A percentile compares a stretch with the other conserved stretches of the same genome.
Conservation (phyloP, 331 rosid species). For the Pyrus hybrid region DNA sequence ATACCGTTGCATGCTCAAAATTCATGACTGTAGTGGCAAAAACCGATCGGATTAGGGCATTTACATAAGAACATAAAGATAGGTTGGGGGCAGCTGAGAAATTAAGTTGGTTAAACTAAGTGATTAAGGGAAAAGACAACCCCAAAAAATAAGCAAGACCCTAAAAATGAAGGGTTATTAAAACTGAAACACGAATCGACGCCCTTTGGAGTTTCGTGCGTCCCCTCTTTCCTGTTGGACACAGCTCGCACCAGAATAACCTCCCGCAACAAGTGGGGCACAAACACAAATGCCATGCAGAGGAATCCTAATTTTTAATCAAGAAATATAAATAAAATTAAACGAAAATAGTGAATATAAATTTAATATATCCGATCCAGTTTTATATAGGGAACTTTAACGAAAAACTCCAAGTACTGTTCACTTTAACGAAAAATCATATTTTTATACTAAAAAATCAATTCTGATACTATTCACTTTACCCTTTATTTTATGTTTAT, state of each 20-base stretch:
- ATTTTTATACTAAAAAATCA: too few species aligned
- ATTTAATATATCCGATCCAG: too few species aligned
- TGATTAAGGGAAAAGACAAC: neutral
- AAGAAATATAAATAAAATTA: neutral
- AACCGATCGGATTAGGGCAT: neutral
- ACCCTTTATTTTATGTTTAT: accelerated
- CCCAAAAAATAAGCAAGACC: neutral
- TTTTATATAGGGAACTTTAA: too few species aligned
- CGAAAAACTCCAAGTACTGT: accelerated
- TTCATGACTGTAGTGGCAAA: neutral
- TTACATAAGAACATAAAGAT: neutral
- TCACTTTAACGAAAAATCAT: too few species aligned
- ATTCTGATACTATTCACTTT: accelerated
- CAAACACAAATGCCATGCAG: neutral
- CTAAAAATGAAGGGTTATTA: too few species aligned
- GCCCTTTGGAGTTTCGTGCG: neutral
- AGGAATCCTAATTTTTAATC: neutral
- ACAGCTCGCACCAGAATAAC: neutral
- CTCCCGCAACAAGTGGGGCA: conserved; percentile 3
- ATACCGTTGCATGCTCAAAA: neutral
- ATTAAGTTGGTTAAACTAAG: neutral
- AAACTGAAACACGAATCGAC: too few species aligned
- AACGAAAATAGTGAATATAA: too few species aligned
- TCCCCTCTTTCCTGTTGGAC: neutral
- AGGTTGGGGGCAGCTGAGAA: neutral